Conservation (phyloP, 2,329 filamentous ascomycete species). For the Arthrobotrys conoides region DNA sequence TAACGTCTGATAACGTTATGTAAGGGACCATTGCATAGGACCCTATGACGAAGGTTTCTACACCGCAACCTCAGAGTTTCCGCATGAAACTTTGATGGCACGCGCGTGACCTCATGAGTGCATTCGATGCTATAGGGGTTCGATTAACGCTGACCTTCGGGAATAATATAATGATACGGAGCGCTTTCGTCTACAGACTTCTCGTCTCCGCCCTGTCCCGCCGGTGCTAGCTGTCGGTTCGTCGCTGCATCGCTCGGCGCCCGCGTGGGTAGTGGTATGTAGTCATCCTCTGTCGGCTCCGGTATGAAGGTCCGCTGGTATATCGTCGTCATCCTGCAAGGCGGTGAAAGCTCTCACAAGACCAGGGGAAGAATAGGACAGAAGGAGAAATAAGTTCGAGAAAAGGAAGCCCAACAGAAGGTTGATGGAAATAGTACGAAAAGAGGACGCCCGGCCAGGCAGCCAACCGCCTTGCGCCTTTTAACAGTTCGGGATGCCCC, state of each 20-base stretch:
- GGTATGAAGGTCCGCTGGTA: constrained; percentile 56
- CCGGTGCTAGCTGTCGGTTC: constrained; percentile 32
- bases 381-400: constrained; percentile 14
- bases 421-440: constrained; percentile 31
- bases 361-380: constrained; percentile 6
- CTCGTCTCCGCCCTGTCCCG: constrained; percentile 39
- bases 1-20: constrained; percentile 42
- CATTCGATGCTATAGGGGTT: background rate
- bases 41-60: constrained; percentile 5
- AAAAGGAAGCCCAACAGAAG: constrained; percentile 47
- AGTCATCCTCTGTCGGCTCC: constrained; percentile 55
- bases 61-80: constrained; percentile 16
- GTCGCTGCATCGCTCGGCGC: constrained; percentile 45
- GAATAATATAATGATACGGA: constrained; percentile 58
- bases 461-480: constrained; percentile 42
- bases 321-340: constrained; percentile 55
- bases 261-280: constrained; percentile 46
- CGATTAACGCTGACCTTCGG: constrained; percentile 46
- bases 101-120: background rate
- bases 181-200: constrained; percentile 48
- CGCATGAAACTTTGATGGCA: background rate
- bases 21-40: background rate
- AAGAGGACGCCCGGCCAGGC: constrained; percentile 24
- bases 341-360: constrained; percentile 33
- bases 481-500: constrained; percentile 40